Base-by-base conservation (phyloP, 257 asterid genomes). In the Solanum microdontum region DNA sequence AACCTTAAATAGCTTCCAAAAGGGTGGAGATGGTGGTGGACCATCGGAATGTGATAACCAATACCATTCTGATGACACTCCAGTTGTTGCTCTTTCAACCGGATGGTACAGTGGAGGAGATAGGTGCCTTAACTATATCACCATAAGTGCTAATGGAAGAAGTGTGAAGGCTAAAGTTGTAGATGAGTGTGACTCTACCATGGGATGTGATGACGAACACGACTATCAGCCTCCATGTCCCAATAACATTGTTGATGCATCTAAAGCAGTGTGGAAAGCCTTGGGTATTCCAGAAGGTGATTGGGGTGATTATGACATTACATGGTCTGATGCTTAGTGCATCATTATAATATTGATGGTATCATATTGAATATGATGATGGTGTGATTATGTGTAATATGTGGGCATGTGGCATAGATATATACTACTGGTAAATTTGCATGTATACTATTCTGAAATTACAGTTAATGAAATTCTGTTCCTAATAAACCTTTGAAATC, bases 21-120 rank as follows among this genome's bases (percentile, higher is more conserved):
- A 89, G 72, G 94, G 93, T 0, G 93, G 92, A 79, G 92, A 92
- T 26, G 94, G 92, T 4, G 92, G 92, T 23, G 92, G 88, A 7
- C 90, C 93, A 3, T 91, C 92, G 2, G 93, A 90, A 30, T 91
- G 93, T 36, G 91, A 92, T 85, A 82, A 84, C 7, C 66, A 86
- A 86, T 92, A 91, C 89, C 93, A 90, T 28, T 88, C 90, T 12
- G 92, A 92, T 21, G 84, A 87, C 34, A 88, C 76, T 11, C 91
- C 88, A 19, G 91, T 91, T 1, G 93, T 91, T 12, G 93, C 94
- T 0, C 88, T 92, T 12, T 92, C 92, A 7, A 92, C 92, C 0
- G 93, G 94, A 21, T 92, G 93, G 94, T 92, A 87, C 69, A 75
- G 87, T 69, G 90, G 90, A 45, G 90, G 87, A 48, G 36, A 34